Base-by-base conservation (phyloP, 2,329 filamentous ascomycete genomes). In the Metarhizium sp. region DNA sequence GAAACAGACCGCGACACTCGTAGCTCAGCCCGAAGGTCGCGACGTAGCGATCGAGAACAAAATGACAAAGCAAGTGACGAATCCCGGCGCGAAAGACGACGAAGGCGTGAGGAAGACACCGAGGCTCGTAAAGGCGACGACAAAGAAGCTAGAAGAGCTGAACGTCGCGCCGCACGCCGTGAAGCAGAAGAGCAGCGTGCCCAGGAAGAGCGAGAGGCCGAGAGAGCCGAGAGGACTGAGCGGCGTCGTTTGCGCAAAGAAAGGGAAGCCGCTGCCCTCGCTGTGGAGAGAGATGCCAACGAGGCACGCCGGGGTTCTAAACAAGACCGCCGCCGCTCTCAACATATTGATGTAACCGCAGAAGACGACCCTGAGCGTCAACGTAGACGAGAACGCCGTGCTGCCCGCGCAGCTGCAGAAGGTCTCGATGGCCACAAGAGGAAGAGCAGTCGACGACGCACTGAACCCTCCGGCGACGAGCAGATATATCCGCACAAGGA, bases 1-100 rank as follows among this genome's bases (percentile, higher is more conserved):
- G 81, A 84, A 16, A 74, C 77, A 34, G 82, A 85, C 13, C 73
- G 77, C 30, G 86, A 88, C 66, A 81, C 79, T 25, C 79, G 82
- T 50, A 78, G 78, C 48, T 82, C 81, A 34, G 82, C 83, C 55
- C 81, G 85, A n/a, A 79, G 78, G 55, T 78, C 81, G 1, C 78
- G 75, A 52, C 78, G 78, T 16, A 76, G 78, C 2, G 80, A 84
- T 55, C 73, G 71, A 7, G 72, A 74, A 49, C 75, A 73, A 6
- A 75, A 74, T 4, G 64, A 63, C 2, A 63, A 61, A 45, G 56
- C 54, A 10, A 61, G 59, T 30, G 80, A 85, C 54, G 83, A 86
- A 51, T 73, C 76, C 20, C 74, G 79, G 7, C 77, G 78, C 34
- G 80, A 84, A 58, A 75, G 77, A 45, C 79, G 77, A 42, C 75